Evolutionary conservation across 306 rosid genomes (phyloP).

Genomic region (Lagenaria siceraria): DNA sequence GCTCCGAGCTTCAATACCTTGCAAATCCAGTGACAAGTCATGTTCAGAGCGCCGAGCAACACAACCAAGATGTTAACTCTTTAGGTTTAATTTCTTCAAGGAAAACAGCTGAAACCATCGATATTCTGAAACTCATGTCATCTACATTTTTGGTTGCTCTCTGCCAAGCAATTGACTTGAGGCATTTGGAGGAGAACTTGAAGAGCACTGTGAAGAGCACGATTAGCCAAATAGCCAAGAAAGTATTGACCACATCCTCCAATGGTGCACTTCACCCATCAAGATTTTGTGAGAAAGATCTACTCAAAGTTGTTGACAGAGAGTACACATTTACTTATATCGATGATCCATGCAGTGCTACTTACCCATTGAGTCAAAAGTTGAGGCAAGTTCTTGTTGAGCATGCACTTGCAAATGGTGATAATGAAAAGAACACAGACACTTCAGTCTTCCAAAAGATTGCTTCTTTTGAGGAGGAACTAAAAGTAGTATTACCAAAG

Average conservation of each 20-base stretch:
- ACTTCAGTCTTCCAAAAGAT: conserved; percentile 88
- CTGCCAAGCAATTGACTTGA: conserved; percentile 80
- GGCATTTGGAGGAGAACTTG: conserved; percentile 89
- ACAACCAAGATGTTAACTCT: conserved; percentile 89
- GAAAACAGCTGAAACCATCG: conserved; percentile 65
- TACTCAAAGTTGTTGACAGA: conserved; percentile 58
- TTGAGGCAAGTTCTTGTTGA: conserved; percentile 67
- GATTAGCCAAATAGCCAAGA: conserved; percentile 65
- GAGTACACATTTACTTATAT: conserved; percentile 52
- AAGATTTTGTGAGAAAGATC: conserved; percentile 67
- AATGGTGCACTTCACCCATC: conserved; percentile 82
- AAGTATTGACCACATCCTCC: conserved; percentile 46
- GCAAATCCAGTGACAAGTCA: conserved; percentile 85
- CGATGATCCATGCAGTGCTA: conserved; percentile 63
- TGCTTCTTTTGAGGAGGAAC: conserved; percentile 56
- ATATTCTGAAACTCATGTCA: conserved; percentile 78
- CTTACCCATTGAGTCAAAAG: conserved; percentile 79
- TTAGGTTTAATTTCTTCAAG: conserved; percentile 72
- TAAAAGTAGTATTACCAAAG: conserved; percentile 48
- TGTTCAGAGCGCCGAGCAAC: conserved; percentile 88
- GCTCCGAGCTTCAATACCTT: conserved; percentile 72
- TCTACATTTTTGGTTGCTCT: conserved; percentile 61
- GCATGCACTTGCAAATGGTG: conserved; percentile 48
- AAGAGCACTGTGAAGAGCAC: conserved; percentile 44
- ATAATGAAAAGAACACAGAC: conserved; percentile 36